Base-by-base conservation (phyloP, 164 flowering plant genomes). In the Malania oleifera region DNA sequence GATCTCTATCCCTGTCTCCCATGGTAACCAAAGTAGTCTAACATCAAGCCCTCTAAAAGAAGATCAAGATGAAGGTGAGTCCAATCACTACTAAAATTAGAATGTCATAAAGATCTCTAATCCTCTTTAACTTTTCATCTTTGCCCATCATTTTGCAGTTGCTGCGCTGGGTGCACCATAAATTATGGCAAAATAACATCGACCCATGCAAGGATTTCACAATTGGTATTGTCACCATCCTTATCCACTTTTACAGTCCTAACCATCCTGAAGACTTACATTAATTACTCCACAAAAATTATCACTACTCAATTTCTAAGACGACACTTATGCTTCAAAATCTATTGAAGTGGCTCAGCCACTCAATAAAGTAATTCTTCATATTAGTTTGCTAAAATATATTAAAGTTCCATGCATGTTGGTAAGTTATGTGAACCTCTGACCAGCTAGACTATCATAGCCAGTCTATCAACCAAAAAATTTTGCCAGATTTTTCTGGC, bases 41-140 rank as follows among this genome's bases (percentile, higher is more conserved):
- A 34, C 29, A 54, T 46, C 66, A 58, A 73, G 26, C 28, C 54
- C 11, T 44, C 58, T 18, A 23, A 28, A 60, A 57, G 25, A 55
- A 50, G 54, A 31, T 60, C 63, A 71, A 68, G 53, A 82, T 79
- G 87, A 80, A 67, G 82, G 87, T 82, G 25, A 68, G 77, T 65
- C 28, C 39, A 52, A 39, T 47, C n/a, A 62, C 48, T 35, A 56
- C 40, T 15, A 22, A 58, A 23, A 56, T 40, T 38, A 38, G 40
- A 62, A 38, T 17, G 60, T 26, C 26, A n/a, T 18, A 25, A 7
- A 25, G 9, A 15, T 35, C 46, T 59, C 27, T 14, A 22, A 63
- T 57, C 54, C 34, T 61, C 51, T 52, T 44, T 7, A 47, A 27
- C 40, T 54, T n/a, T n/a, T 50, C 14, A 26, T 9, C 27, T 61